Base-by-base conservation (phyloP, 331 rosid genomes). In the Telfairia occidentalis region DNA sequence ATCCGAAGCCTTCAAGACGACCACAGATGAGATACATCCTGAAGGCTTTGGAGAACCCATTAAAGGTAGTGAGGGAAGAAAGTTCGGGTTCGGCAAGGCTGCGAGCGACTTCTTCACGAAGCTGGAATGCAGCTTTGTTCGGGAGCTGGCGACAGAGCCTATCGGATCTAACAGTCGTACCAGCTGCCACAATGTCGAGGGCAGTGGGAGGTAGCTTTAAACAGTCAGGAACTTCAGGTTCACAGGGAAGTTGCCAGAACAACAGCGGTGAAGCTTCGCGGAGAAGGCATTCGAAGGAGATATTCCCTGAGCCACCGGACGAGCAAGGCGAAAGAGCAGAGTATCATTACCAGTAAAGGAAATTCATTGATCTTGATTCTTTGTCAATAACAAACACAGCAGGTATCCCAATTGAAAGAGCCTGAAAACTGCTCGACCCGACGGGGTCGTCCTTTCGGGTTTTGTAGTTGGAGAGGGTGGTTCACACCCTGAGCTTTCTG, bases 21-120 rank as follows among this genome's bases (percentile, higher is more conserved):
- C 98, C 98, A 15, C 88, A 82, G 43, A 95, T 91, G 96, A 88
- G 90, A 84, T 86, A 90, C 67, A 78, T 95, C 52, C 96, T 95
- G 76, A 91, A 85, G 87, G 98, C 98, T 69, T 85, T 95, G 82
- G 98, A 95, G 81, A 91, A 87, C 69, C 98, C 98, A 55, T 78
- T 87, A n/a, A 91, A 95, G 84, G 96, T 95, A n/a, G 95, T 88
- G 55, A 88, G 98, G 84, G 97, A 90, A 74, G 98, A 91, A 34
- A 86, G 46, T 74, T 85, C 87, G 2, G 85, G 93, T 61, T 91
- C 96, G n/a, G 91, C 92, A 0, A 81, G 96, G 83, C 92, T 95
- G 23, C 85, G 88, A 80, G 78, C 96, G 35, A 83, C 95, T 55
- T 94, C 98, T 76, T 94, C 97, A 5, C 83, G 98, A 82, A 92